phyloP scores from a whole-genome alignment of 2,329 filamentous ascomycete genomes.

The Trichothecium roseum region DNA sequence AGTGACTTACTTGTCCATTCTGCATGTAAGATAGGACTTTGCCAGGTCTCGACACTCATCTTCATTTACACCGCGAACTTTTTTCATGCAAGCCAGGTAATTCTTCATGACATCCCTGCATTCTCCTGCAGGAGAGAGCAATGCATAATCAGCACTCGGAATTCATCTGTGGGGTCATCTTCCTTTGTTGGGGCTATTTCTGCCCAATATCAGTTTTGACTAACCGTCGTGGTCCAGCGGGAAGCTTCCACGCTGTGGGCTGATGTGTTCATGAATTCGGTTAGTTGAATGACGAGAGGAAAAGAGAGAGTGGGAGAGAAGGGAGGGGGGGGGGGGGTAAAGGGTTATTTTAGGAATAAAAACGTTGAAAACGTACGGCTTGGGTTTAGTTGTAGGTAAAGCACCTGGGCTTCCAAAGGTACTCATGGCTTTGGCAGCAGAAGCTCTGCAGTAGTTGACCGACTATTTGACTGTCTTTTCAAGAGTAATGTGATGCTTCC shows the following conservation, averaged over 20 bases:
- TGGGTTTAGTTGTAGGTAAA: conserved; percentile 54
- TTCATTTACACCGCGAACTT: conserved; percentile 73
- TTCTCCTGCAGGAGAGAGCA: conserved; percentile 50
- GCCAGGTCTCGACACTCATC: conserved; percentile 75
- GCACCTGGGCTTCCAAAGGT: conserved; percentile 63
- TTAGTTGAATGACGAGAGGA: background rate
- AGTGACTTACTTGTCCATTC: conserved; percentile 76
- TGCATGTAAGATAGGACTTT: conserved; percentile 80
- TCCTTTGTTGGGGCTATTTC: no score
- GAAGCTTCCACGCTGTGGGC: conserved; percentile 86
- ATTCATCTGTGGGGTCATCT: no score
- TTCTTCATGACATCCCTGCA: conserved; percentile 81
- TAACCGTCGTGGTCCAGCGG: conserved; percentile 84
- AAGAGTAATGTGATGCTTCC: no score
- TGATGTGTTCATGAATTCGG: conserved; percentile 21
- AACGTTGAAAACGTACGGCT: conserved; percentile 49
- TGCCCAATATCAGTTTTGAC: conserved; percentile 6
- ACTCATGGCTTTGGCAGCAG: conserved; percentile 33
- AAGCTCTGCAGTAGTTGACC: no score
- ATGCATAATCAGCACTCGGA: no score
- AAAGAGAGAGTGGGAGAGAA: no score
- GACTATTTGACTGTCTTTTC: no score
- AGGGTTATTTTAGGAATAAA: background rate
- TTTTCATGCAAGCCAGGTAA: conserved; percentile 83
- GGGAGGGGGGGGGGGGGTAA: no score